Conservation (phyloP, 1,139 yeast species). For the Debaryomycetaceae sp. region DNA sequence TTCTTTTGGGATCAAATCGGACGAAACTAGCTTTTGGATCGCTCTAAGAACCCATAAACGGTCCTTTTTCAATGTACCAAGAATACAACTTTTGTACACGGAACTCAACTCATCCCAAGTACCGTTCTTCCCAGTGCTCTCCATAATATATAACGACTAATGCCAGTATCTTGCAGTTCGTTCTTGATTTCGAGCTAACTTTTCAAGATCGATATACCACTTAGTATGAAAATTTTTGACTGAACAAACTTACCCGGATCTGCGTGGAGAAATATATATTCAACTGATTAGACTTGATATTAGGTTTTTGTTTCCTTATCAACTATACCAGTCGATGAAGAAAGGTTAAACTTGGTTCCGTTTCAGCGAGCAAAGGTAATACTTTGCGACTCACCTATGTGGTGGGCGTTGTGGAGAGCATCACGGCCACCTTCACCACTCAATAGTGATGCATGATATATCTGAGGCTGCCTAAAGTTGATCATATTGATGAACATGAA, state of each 20-base stretch:
- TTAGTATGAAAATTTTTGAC: not conserved
- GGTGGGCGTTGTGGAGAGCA: conserved; percentile 33
- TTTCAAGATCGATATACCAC: not conserved
- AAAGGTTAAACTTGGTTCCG: conserved; percentile 45
- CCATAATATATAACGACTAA: not conserved
- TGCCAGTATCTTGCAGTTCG: not conserved
- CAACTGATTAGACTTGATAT: not conserved
- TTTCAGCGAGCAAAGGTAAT: conserved; percentile 29
- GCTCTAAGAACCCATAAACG: conserved; percentile 14
- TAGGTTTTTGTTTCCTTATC: conserved; percentile 29
- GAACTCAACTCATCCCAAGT: conserved; percentile 23
- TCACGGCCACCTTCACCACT: conserved; percentile 32
- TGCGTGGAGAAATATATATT: not conserved
- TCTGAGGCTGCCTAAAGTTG: conserved; percentile 27
- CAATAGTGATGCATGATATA: conserved; percentile 21
- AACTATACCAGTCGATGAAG: conserved; percentile 70
- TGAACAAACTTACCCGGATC: conserved; percentile 10
- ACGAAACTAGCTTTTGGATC: conserved; percentile 11
- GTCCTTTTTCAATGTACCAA: not conserved
- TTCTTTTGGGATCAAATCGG: conserved; percentile 14
- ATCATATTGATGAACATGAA: not conserved
- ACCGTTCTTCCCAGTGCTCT: conserved; percentile 1
- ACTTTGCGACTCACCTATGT: conserved; percentile 12
- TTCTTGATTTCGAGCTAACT: not conserved
- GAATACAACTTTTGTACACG: not conserved